Evolutionary conservation across 176 grass and related monocot species (phyloP), one percentile per base, ranked within the genome.

Genomic region (Canna indica): DNA sequence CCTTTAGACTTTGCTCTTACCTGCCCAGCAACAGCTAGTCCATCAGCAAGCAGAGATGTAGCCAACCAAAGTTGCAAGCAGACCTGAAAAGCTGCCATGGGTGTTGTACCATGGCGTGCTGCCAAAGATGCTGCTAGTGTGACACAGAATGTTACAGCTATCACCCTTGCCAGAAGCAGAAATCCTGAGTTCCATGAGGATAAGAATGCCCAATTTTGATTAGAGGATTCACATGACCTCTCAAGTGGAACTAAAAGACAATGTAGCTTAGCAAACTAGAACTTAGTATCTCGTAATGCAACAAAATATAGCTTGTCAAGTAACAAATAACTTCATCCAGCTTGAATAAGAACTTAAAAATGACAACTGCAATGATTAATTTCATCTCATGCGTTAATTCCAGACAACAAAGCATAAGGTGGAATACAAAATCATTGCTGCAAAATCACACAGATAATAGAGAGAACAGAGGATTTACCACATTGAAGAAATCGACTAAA

Each of bases 121-220:
- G 95, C 95, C 78, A 99, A 76, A 0, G 95, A 99, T 47, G 95
- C 83, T 4, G 89, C 87, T 10, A 99, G 80, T 3, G 95, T 99
- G 59, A 99, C 95, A 31, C 95, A 99, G 82, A 93, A 94, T 17
- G 95, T 99, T 75, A 99, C 95, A 3, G 95, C 95, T 78, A 99
- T 88, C 25, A 99, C 95, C 70, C 95, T 88, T 35, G 77, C 89
- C 2, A 99, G 84, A 56, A 99, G 75, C 16, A 99, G 85, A 75
- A 93, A 90, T 47, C 94, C 94, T 99, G 72, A 78, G 59, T 44
- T 52, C 52, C 53, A 73, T 11, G 20, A 12, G 26, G 60, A 57
- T 74, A 47, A 22, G 60, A 41, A 22, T 25, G 24, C 7, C 8
- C 14, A 5, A 39, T 33, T 33, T 38, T 22, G 35, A 66, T 22